Percentiles rank a stretch among this genome's conserved stretches.
Evolutionary conservation across 345 rosid species (phyloP).

Genomic region (Mallotus nudiflorus): DNA sequence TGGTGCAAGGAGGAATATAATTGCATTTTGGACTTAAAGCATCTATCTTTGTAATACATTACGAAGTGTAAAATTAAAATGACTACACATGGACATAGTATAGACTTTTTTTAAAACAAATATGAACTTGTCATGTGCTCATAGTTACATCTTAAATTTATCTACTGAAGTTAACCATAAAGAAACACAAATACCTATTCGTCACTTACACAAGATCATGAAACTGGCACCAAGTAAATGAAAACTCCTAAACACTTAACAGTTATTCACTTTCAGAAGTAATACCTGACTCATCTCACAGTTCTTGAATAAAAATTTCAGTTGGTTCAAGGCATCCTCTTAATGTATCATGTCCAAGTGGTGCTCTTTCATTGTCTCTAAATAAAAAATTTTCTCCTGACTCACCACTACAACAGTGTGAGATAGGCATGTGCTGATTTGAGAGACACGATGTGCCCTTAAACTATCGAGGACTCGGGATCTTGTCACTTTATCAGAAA

Average conservation of each 20-base stretch:
- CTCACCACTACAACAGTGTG: conserved; percentile 80
- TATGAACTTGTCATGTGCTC: neutral
- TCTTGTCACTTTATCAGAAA: conserved; percentile 66
- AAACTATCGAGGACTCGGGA: conserved; percentile 71
- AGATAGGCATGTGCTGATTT: conserved; percentile 84
- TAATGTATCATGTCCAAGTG: conserved; percentile 80
- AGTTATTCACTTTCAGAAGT: conserved; percentile 17
- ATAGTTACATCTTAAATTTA: conserved; percentile 11
- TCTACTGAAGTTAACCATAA: neutral
- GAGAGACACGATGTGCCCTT: conserved; percentile 67
- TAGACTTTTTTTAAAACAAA: neutral
- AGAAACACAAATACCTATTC: neutral
- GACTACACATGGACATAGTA: neutral
- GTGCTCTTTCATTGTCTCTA: conserved; percentile 91
- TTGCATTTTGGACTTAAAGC: neutral
- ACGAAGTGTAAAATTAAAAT: neutral
- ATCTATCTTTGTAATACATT: neutral
- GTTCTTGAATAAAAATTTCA: conserved; percentile 62
- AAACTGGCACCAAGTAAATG: neutral
- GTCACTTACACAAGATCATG: neutral
- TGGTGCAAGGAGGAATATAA: neutral
- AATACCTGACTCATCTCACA: conserved; percentile 23
- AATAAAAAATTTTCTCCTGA: conserved; percentile 67
- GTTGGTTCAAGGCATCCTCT: conserved; percentile 78
- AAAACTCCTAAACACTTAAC: no score